A percentile compares a stretch with the other conserved stretches of the same genome.
Evolutionary conservation across 805 yeast genomes (phyloP).

Genomic region (Wickerhamomyces canadensis): DNA sequence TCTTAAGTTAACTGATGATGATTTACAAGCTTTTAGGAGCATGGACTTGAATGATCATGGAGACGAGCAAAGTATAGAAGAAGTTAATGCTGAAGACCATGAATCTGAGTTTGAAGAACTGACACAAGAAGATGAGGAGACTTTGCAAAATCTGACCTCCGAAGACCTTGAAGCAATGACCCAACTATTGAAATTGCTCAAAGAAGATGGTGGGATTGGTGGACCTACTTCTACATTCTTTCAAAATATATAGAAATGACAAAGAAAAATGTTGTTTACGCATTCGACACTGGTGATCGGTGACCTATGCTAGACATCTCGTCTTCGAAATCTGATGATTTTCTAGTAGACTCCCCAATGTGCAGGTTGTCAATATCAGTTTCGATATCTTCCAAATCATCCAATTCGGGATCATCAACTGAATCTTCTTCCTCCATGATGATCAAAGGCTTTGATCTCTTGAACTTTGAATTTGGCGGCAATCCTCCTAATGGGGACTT

Average conservation of each 20-base stretch:
- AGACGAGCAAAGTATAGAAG: constrained; percentile 1
- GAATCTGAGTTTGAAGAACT: constrained; percentile 13
- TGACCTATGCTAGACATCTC: constrained; percentile 1
- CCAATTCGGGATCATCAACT: constrained; percentile 10
- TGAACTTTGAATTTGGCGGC: constrained; percentile 16
- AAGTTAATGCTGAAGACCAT: constrained; percentile 19
- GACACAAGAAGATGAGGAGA: constrained; percentile 18
- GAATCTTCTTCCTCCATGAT: constrained; percentile 23
- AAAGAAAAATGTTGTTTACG: too few species aligned
- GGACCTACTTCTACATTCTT: constrained; percentile 34
- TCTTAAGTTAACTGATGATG: constrained; percentile 39
- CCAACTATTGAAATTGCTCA: constrained; percentile 25
- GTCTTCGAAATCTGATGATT: constrained; percentile 22
- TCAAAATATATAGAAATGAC: constrained; percentile 14
- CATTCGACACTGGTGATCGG: too few species aligned
- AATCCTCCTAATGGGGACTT: constrained; percentile 24
- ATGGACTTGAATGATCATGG: not conserved
- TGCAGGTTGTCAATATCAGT: constrained; percentile 18
- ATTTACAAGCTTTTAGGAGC: constrained; percentile 34
- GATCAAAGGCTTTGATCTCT: constrained; percentile 13
- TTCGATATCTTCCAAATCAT: constrained; percentile 13
- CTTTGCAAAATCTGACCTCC: constrained; percentile 1
- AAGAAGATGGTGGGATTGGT: constrained; percentile 22
- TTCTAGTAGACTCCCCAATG: constrained; percentile 17
- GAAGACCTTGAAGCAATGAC: constrained; percentile 10